Conservation (phyloP, 768 basidiomycete species). For the Suillus subalutaceus region DNA sequence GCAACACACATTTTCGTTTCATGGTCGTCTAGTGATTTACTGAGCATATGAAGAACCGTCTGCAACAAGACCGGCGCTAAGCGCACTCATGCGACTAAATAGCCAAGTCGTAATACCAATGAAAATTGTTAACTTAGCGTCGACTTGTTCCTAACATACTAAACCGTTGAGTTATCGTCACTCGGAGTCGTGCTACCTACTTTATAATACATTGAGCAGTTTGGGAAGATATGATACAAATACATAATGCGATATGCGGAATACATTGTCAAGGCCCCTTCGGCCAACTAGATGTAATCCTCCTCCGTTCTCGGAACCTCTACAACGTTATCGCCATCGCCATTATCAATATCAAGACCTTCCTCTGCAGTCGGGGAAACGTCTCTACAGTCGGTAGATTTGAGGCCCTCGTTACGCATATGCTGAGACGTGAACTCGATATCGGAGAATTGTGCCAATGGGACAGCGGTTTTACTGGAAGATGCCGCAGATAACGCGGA, state of each 20-base stretch:
- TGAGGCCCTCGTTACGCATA: background rate
- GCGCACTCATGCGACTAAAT: constrained; percentile 40
- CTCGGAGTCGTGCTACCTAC: too few relatives aligned
- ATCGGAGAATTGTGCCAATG: constrained; percentile 22
- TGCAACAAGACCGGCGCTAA: constrained; percentile 77
- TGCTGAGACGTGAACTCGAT: constrained; percentile 26
- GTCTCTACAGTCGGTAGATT: background rate
- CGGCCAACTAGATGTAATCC: background rate
- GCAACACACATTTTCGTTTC: constrained; percentile 37
- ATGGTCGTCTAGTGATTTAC: background rate
- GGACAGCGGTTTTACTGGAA: constrained; percentile 14
- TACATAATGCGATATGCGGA: background rate
- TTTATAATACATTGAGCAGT: too few relatives aligned
- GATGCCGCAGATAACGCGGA: constrained; percentile 12
- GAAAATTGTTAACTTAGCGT: too few relatives aligned
- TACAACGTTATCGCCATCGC: background rate
- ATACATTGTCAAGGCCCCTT: background rate
- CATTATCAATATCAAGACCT: background rate
- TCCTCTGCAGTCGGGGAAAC: background rate
- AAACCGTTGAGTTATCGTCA: too few relatives aligned
- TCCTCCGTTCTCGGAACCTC: constrained; percentile 3
- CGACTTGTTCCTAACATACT: too few relatives aligned
- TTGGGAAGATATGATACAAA: background rate
- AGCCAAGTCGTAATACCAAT: too few relatives aligned
- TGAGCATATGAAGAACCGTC: constrained; percentile 51